phyloP scores from a whole-genome alignment of 2,329 filamentous ascomycete species.

The Epichloe gansuensis region DNA sequence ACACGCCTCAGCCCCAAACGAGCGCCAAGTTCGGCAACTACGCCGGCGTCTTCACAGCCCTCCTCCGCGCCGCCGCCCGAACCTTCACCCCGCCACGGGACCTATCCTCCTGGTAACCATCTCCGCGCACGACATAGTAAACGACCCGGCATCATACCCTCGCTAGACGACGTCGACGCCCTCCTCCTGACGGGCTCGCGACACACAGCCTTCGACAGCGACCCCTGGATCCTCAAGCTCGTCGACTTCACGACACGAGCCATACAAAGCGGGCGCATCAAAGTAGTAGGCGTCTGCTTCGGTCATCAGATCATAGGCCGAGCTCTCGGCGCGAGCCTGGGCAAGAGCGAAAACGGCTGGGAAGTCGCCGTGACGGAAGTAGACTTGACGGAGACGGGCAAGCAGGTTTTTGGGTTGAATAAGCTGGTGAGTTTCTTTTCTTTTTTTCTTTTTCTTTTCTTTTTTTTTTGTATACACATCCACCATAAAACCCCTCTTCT shows the following conservation, averaged over 20 bases:
- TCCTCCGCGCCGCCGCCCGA: slow-evolving; percentile 43
- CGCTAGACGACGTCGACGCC: slow-evolving; percentile 64
- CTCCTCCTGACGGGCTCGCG: slow-evolving; percentile 69
- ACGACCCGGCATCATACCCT: slow-evolving; percentile 51
- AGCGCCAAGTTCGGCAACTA: slow-evolving; percentile 59
- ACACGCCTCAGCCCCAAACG: slow-evolving; percentile 57
- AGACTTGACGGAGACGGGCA: slow-evolving; percentile 26
- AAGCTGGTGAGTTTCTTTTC: slow-evolving; percentile 18
- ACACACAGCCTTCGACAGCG: slow-evolving; percentile 33
- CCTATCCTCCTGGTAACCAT: slow-evolving; percentile 43
- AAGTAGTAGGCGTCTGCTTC: slow-evolving; percentile 41
- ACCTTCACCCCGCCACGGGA: slow-evolving; percentile 27
- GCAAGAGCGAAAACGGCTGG: slow-evolving; percentile 29
- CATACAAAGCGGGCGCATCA: slow-evolving; percentile 39
- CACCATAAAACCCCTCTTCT: neutral
- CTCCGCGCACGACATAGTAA: slow-evolving; percentile 59
- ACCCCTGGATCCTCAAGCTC: slow-evolving; percentile 32
- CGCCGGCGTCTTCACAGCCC: slow-evolving; percentile 52
- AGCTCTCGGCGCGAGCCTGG: slow-evolving; percentile 26
- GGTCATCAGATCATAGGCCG: slow-evolving; percentile 36
- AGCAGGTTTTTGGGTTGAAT: slow-evolving; percentile 25
- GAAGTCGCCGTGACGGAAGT: slow-evolving; percentile 32
- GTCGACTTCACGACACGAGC: slow-evolving; percentile 25
- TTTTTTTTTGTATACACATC: neutral
- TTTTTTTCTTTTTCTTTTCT: too few relatives aligned